Evolutionary conservation across 1,284 basidiomycete genomes (phyloP).

Genomic region (Cutaneotrichosporon cutaneum): DNA sequence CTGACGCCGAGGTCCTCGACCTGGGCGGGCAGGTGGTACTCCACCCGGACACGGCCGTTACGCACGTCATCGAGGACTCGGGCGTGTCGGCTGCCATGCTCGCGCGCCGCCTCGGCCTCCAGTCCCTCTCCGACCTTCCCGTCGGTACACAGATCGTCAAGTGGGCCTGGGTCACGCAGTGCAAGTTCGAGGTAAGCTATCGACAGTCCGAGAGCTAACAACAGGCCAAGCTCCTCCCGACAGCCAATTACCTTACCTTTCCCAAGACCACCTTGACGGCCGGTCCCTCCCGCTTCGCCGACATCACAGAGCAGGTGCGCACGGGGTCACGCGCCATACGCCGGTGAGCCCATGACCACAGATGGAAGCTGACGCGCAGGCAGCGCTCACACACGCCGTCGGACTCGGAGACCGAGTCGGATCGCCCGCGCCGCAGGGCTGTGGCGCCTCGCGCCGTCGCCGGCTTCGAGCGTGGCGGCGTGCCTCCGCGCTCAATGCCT

Average conservation of each 20-base stretch:
- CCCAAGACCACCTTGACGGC: conserved; percentile 27
- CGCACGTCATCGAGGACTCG: conserved; percentile 44
- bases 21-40: conserved; percentile 38
- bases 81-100: conserved; percentile 24
- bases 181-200: conserved; percentile 35
- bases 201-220: neutral
- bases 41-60: conserved; percentile 45
- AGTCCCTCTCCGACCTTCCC: conserved; percentile 39
- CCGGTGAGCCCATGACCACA: conserved; percentile 18
- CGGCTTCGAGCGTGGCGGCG: neutral
- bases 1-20: conserved; percentile 33
- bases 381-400: conserved; percentile 25
- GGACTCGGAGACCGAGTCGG: conserved; percentile 44
- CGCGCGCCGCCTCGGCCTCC: conserved; percentile 33
- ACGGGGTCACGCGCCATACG: conserved; percentile 22
- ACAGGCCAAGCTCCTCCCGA: conserved; percentile 31
- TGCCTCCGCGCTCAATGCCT: conserved; percentile 3
- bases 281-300: conserved; percentile 22
- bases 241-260: conserved; percentile 35
- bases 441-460: neutral
- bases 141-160: conserved; percentile 42
- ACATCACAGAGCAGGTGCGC: conserved; percentile 34
- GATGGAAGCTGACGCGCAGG: conserved; percentile 14
- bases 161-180: conserved; percentile 42
- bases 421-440: neutral